Evolutionary conservation across 1,139 yeast species (phyloP).

Genomic region (Blastobotrys apis): DNA sequence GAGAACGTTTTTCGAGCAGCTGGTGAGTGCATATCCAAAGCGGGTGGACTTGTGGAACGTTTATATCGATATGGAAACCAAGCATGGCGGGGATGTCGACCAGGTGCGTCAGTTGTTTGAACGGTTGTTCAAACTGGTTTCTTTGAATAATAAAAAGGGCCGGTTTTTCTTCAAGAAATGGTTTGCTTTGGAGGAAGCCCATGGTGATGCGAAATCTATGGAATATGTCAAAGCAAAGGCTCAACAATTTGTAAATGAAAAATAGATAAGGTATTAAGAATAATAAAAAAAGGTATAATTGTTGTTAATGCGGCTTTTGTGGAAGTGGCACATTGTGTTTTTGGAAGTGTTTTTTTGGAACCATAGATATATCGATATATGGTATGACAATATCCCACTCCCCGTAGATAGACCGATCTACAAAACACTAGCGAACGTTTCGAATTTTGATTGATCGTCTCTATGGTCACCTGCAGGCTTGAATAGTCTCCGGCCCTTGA

Average conservation of each 20-base stretch:
- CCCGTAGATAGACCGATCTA: too few relatives aligned
- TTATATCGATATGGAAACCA: conserved; percentile 88
- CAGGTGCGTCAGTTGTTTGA: conserved; percentile 77
- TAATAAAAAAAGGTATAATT: too few relatives aligned
- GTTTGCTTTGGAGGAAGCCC: conserved; percentile 71
- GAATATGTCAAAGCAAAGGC: conserved; percentile 93
- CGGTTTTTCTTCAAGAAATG: conserved; percentile 92
- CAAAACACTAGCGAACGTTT: too few relatives aligned
- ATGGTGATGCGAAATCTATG: conserved; percentile 63
- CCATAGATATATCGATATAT: too few relatives aligned
- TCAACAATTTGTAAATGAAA: conserved; percentile 54
- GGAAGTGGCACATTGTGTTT: not conserved
- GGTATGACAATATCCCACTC: too few relatives aligned
- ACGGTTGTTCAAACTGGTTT: conserved; percentile 59
- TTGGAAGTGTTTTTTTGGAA: too few relatives aligned
- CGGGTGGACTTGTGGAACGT: conserved; percentile 93
- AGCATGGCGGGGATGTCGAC: conserved; percentile 40
- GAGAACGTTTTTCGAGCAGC: conserved; percentile 88
- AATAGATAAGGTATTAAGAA: conserved; percentile 2
- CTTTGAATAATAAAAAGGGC: conserved; percentile 85
- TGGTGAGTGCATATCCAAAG: conserved; percentile 84
- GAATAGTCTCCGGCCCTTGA: too few relatives aligned
- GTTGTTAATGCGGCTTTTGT: not conserved
- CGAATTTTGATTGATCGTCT: too few relatives aligned
- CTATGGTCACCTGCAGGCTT: too few relatives aligned